These are phyloP conservation scores for Fusarium bulbicola DNA, from an alignment of 2,329 filamentous ascomycete genomes.

Conservation along the genomic window DNA sequence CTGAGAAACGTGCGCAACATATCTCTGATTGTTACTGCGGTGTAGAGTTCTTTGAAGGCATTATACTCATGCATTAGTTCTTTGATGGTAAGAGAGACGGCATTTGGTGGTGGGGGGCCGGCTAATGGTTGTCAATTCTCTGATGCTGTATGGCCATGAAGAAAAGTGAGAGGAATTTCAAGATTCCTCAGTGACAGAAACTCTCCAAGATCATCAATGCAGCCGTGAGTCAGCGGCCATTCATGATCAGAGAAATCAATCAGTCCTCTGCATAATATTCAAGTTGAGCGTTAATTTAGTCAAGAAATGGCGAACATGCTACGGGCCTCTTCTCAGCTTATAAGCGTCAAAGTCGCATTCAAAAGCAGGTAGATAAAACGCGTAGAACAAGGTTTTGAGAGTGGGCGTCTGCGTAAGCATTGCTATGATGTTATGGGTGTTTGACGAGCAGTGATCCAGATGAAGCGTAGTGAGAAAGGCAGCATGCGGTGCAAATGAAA, in stretches of 20 bases:
- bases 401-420: background rate
- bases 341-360: background rate
- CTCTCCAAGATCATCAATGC: background rate
- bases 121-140: background rate
- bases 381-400: background rate
- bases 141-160: background rate
- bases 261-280: background rate
- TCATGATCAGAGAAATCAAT: background rate
- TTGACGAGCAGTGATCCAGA: background rate
- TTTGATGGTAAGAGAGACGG: background rate
- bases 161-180: background rate
- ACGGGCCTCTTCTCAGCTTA: background rate
- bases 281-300: background rate
- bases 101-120: background rate
- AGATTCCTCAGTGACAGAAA: background rate
- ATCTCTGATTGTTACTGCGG: background rate
- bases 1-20: background rate
- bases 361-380: background rate
- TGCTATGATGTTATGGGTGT: background rate
- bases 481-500: background rate
- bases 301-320: background rate
- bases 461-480: background rate
- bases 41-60: background rate
- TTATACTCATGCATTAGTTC: accelerated
- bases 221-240: background rate